Evolutionary conservation across 2,329 filamentous ascomycete genomes (phyloP), one percentile per base, ranked within the genome.

Genomic region (Colletotrichum orbiculare): DNA sequence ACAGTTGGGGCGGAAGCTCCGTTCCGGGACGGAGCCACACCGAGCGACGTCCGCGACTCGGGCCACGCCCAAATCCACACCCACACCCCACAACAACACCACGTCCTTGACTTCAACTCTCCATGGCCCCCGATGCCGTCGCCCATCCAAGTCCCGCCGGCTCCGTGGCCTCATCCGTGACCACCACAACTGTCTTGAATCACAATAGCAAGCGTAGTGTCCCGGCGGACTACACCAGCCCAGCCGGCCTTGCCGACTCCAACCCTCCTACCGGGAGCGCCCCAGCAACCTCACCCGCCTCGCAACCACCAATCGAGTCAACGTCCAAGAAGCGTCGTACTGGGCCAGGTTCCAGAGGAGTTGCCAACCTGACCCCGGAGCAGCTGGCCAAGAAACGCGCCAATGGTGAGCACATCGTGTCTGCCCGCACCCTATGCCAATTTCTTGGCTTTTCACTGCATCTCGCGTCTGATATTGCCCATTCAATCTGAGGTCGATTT

Each of bases 331-430:
- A 79, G 72, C 81, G 82, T 69, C 83, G 81, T 69, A 74, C 75
- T 8, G 80, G 75, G 2, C 75, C 79, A 6, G 79, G 81, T 6
- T 80, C 80, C 34, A 76, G 84, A 50, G 83, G 83, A 10, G 84
- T 87, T 46, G 85, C 85, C 55, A 90, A 91, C 70, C 83, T 90
- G 74, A 92, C 90, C 1, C 87, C 90, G 41, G 91, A 94, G 72
- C 89, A 94, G 76, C 81, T 94, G 54, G 87, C 88, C 63, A 91
- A 92, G 75, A 87, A 87, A 73, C 79, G 85, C 61, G 84, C 85
- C 38, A 87, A 86, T 71, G 85, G 84, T 86, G 75, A 72, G 80
- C 77, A 50, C 6, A 17, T 15, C 57, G 37, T 52, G 35, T 12
- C 12, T 13, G 13, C 45, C 25, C 25, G 5, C 25, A 25, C 25